Percentiles rank a stretch among this genome's conserved stretches.
Evolutionary conservation across 2,329 filamentous ascomycete species (phyloP).

Genomic region (Epichloe bromicola): DNA sequence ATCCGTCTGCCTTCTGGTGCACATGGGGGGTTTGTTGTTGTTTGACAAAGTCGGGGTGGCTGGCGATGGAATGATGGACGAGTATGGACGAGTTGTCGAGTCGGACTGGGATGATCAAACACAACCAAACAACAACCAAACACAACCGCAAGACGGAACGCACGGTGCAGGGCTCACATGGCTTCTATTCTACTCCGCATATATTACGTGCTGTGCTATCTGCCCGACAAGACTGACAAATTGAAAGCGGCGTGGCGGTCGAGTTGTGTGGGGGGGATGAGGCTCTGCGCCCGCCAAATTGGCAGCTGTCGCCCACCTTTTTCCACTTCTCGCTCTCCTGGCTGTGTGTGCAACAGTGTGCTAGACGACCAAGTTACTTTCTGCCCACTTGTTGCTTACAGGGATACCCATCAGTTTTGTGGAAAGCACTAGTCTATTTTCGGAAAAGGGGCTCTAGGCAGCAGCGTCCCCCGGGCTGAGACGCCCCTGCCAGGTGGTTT

Average conservation of each 20-base stretch:
- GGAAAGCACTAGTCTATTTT: conserved; percentile 8
- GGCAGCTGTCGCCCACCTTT: background rate
- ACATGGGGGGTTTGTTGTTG: background rate
- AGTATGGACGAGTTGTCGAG: background rate
- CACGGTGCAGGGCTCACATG: background rate
- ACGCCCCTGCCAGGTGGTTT: conserved; percentile 4
- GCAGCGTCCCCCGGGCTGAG: conserved; percentile 12
- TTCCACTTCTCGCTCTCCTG: background rate
- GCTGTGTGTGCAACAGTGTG: too few species aligned
- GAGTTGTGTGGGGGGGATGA: background rate
- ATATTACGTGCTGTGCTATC: background rate
- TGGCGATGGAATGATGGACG: background rate
- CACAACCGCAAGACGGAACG: background rate
- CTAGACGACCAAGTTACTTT: too few species aligned
- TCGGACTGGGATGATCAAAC: background rate
- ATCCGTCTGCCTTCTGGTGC: background rate
- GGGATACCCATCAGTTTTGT: conserved; percentile 9
- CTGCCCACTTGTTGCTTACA: background rate
- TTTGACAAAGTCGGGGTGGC: background rate
- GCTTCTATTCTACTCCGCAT: too few species aligned
- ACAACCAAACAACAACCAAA: background rate
- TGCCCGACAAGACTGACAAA: background rate
- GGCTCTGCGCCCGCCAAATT: conserved; percentile 1
- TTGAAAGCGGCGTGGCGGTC: too few species aligned
- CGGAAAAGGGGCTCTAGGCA: conserved; percentile 9